Evolutionary conservation across 2,329 filamentous ascomycete genomes (phyloP), one percentile per base, ranked within the genome.

Genomic region (Elsinoe fawcettii): DNA sequence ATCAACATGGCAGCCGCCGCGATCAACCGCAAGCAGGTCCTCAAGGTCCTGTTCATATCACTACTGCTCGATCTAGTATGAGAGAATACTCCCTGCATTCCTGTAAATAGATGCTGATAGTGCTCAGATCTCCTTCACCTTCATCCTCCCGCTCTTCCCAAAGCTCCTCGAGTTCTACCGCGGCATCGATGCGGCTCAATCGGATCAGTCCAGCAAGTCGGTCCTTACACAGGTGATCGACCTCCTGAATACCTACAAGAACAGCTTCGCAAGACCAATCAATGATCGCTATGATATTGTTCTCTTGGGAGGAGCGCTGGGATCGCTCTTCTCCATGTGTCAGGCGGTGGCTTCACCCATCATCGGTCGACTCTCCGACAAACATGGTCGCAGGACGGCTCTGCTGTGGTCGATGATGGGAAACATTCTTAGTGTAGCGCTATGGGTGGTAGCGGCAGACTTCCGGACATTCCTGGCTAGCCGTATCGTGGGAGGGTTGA

Each of bases 221-320:
- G 74, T 95, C 30, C 84, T 99, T 22, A 85, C 90, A 61, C 82
- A 81, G 60, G 83, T 97, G 58, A 81, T 99, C 61, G 77, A 80
- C 64, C 91, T 87, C 64, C 81, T 99, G 55, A 96, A 99, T 69
- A 80, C 88, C 46, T 99, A 99, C 81, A 99, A 99, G 74, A 86
- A 91, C 63, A 82, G 88, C 58, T 99, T 99, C 69, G 85, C 89
- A 43, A 85, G 86, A 57, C 91, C 92, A 44, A 97, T 99, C 71
- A 92, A 96, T 68, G 91, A 91, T 58, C 85, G 90, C 75, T 96
- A 99, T 77, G 93, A 99, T 70, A 96, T 97, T 64, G 91, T 99
- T 23, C 81, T 99, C 43, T 82, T 99, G 5, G 93, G 93, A 56
- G 93, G 93, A 49, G 93, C 92, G 20, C 78, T 99, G 23, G 93